A percentile compares a stretch with the other conserved stretches of the same genome.
phyloP scores from a whole-genome alignment of 179 eudicot species.

The Pouteria campechiana region DNA sequence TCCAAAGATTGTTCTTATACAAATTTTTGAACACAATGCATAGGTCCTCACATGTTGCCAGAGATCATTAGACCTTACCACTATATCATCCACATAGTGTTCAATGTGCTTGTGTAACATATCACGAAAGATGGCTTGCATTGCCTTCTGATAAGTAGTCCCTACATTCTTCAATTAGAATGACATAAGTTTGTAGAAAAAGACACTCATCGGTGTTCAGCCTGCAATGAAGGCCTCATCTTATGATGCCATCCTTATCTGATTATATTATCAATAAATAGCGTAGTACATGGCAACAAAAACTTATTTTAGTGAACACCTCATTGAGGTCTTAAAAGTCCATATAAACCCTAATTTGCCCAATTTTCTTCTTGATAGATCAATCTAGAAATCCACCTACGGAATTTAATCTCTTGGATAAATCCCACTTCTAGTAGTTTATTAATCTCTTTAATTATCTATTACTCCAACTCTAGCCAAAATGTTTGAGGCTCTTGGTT shows the following conservation, averaged over 20 bases:
- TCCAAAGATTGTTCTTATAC: not conserved
- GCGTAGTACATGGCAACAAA: not conserved
- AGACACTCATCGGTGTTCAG: not conserved
- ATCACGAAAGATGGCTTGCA: constrained; percentile 7
- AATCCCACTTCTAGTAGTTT: not conserved
- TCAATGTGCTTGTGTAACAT: constrained; percentile 4
- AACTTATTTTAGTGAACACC: constrained; percentile 1
- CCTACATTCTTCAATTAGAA: constrained; percentile 7
- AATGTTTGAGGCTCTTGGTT: not conserved
- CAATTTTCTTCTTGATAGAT: not conserved
- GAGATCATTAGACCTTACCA: not conserved
- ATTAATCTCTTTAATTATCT: not conserved
- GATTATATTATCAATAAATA: constrained; percentile 1
- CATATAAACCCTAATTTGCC: not conserved
- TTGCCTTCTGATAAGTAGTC: constrained; percentile 1
- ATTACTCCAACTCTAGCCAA: not conserved
- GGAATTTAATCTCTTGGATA: not conserved
- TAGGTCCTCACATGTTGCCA: constrained; percentile 3
- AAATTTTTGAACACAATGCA: not conserved
- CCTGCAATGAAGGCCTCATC: not conserved
- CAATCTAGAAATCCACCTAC: not conserved
- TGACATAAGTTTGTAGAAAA: constrained; percentile 7
- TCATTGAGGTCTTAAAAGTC: constrained; percentile 2
- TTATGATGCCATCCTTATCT: not conserved
- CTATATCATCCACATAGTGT: constrained; percentile 4